Base-by-base conservation (phyloP, 1,139 yeast species). In the Hansenula lynferdii region DNA sequence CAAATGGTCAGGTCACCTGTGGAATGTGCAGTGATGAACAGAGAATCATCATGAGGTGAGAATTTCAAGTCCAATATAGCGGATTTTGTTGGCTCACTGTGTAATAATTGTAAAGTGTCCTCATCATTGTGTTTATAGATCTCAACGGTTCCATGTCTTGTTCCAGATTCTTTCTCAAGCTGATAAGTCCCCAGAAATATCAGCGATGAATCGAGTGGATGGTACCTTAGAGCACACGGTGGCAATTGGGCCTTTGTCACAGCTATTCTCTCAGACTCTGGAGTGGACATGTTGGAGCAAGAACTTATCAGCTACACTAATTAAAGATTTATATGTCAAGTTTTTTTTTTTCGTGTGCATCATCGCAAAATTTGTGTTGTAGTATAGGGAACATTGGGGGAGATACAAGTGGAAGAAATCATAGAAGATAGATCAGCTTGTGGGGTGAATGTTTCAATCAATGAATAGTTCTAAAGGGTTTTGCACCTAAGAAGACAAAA, bases 51-150 rank as follows among this genome's bases (percentile, higher is more conserved):
- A 34, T 62, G 61, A 0, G 87, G 85, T 30, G 70, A 69, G 42
- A 85, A 63, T 50, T 86, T 85, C 34, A 87, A 50, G 54, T 92
- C 97, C 34, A 92, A 60, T 16, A 90, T 70, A 0, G 97, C 95
- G 31, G 87, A 77, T 19, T 64, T 62, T 0, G 81, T 70, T 1
- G 54, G 42, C 23, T 60, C 57, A 1, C 61, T 52, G 3, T 50
- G 44, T 4, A 69, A 23, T 9, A 60, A 41, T 1, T 36, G 35
- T 36, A 70, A 50, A 1, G 14, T 5, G n/a, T 49, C 42, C 6
- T 45, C 44, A 26, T 28, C 34, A 8, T 54, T 51, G 36, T 57
- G 60, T 11, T 54, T 51, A 58, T 77, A 82, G 0, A 81, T 59
- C 48, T 89, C 96, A 5, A 92, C 59, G 0, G 92, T 68, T 0